phyloP scores from a whole-genome alignment of 1,284 basidiomycete genomes.

The Vanrija sp. region DNA sequence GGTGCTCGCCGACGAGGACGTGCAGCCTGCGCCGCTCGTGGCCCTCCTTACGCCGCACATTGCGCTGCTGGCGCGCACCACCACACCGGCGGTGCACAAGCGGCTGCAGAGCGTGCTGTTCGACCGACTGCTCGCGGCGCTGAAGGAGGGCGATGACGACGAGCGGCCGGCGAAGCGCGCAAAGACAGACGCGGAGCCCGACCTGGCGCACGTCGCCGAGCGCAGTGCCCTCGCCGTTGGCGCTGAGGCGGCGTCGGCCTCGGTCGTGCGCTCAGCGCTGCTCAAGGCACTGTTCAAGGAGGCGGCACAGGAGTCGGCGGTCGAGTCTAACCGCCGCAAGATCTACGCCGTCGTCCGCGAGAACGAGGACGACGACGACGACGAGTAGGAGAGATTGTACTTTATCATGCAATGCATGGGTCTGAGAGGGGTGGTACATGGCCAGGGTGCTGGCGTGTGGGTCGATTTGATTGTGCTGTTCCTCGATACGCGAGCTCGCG shows the following conservation, averaged over 20 bases:
- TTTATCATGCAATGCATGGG: constrained; percentile 3
- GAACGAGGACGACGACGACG: constrained; percentile 48
- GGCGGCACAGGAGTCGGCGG: constrained; percentile 68
- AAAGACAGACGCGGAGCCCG: constrained; percentile 41
- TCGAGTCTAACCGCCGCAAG: constrained; percentile 64
- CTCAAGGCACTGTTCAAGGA: constrained; percentile 67
- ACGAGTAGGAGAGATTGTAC: constrained; percentile 15
- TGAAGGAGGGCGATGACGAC: constrained; percentile 9
- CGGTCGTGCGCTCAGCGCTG: constrained; percentile 57
- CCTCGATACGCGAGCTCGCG: no score
- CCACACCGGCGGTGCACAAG: constrained; percentile 36
- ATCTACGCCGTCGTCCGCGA: constrained; percentile 75
- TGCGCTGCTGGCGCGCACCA: constrained; percentile 39
- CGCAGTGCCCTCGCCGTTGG: background rate
- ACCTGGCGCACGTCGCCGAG: constrained; percentile 1
- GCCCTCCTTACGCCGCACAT: constrained; percentile 42
- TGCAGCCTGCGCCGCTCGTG: constrained; percentile 33
- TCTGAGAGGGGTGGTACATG: constrained; percentile 4
- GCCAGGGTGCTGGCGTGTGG: background rate
- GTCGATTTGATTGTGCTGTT: no score
- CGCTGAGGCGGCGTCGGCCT: constrained; percentile 5
- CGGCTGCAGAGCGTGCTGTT: constrained; percentile 40
- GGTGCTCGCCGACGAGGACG: constrained; percentile 49
- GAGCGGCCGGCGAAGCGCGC: constrained; percentile 27
- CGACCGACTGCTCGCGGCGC: constrained; percentile 26